Conservation (phyloP, 2,329 filamentous ascomycete genomes). For the Lasiodiplodia gonubiensis region DNA sequence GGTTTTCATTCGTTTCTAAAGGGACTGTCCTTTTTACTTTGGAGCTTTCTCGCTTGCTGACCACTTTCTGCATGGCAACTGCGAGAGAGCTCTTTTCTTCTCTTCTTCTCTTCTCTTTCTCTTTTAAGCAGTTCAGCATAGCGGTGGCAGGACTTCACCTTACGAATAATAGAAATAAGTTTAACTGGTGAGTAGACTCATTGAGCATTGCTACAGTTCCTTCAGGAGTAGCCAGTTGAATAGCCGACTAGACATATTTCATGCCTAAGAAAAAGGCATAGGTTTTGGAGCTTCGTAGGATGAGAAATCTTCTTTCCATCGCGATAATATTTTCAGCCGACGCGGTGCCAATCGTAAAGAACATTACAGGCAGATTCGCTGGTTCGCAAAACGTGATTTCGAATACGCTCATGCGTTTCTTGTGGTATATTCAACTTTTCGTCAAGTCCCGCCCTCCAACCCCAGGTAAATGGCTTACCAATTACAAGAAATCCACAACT, state of each 20-base stretch:
- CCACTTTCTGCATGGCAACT: neutral
- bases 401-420: neutral
- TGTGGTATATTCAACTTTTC: neutral
- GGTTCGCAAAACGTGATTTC: neutral
- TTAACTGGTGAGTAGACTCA: neutral
- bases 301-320: no score
- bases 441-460: neutral
- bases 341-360: no score
- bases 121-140: conserved; percentile 2
- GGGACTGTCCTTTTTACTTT: neutral
- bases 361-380: no score
- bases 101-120: neutral
- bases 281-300: no score
- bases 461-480: neutral
- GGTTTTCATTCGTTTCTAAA: neutral
- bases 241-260: no score
- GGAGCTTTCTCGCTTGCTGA: neutral
- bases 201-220: neutral
- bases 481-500: conserved; percentile 37
- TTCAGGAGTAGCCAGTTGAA: neutral
- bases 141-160: neutral
- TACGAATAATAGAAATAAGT: neutral
- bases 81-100: neutral
- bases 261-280: no score
- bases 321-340: no score